Evolutionary conservation across 1,139 yeast species (phyloP), one percentile per base, ranked within the genome.

Genomic region (Candida buenavistaensis): DNA sequence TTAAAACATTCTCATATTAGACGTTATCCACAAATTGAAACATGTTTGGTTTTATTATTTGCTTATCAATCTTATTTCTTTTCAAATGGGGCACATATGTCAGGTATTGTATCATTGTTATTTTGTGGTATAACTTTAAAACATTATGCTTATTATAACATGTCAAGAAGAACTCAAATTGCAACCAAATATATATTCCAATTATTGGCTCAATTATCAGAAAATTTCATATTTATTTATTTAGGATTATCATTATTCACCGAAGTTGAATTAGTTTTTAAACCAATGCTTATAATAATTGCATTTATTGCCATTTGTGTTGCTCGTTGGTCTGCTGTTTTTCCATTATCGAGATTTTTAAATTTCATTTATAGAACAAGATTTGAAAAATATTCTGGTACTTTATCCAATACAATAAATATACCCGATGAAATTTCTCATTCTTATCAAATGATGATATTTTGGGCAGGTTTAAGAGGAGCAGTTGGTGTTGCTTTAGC

Each of bases 401-500:
- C 64, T 40, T 49, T 50, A 14, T 55, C 58, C 33, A 25, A 21
- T 11, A 56, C 75, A 6, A 17, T 23, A 19, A 5, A 62, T 71
- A n/a, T 44, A 7, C 84, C 86, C 1, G 97, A 90, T 50, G 97
- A 90, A 61, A 89, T 94, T 41, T 92, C 96, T 14, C 94, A 88
- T 50, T 88, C 86, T 40, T 94, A 94, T 59, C 98, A 94, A 62
- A 88, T 90, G 88, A 92, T 94, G 98, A 87, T 94, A 31, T 94
- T 94, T 60, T 94, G 99, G 99, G 98, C 98, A 2, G 99, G 99
- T 5, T 70, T 94, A 40, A 74, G 99, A 54, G 99, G 99, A 40
- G 99, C 99, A 1, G 99, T 94, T 23, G 99, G 99, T 46, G 99
- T 94, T 3, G 99, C 98, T 0, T 73, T 94, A 51, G 98, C 98